Conservation (phyloP, 1,284 basidiomycete genomes). For the Moesziomyces parantarcticus region DNA sequence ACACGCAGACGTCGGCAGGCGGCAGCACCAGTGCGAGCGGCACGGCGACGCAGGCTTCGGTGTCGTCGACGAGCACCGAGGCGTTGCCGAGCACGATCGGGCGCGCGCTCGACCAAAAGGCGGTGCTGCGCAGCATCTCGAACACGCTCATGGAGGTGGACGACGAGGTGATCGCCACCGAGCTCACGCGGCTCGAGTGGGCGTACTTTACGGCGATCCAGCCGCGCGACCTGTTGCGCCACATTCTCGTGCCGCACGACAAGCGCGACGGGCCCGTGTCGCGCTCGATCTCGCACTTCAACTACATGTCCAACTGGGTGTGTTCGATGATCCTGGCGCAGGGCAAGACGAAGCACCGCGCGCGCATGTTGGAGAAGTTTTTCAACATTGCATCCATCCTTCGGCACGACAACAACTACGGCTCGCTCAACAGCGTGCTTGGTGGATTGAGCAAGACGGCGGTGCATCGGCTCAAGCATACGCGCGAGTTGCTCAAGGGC, state of each 20-base stretch:
- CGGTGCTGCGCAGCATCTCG: conserved; percentile 49
- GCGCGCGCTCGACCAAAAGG: conserved; percentile 39
- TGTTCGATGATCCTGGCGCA: conserved; percentile 62
- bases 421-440: conserved; percentile 58
- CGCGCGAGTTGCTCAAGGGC: conserved; percentile 55
- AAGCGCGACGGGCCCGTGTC: conserved; percentile 55
- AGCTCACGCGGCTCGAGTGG: conserved; percentile 62
- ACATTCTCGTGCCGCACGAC: conserved; percentile 54
- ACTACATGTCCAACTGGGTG: conserved; percentile 63
- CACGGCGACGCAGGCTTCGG: conserved; percentile 8
- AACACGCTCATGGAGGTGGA: conserved; percentile 55
- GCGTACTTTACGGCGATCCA: conserved; percentile 55
- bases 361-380: conserved; percentile 61
- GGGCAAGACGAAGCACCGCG: conserved; percentile 56
- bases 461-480: conserved; percentile 56
- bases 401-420: conserved; percentile 60
- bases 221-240: conserved; percentile 58
- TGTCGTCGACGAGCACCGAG: conserved; percentile 11
- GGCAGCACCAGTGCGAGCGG: neutral
- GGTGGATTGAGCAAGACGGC: conserved; percentile 59
- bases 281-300: conserved; percentile 61
- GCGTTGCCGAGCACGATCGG: neutral
- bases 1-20: conserved; percentile 9
- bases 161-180: conserved; percentile 54
- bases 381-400: conserved; percentile 60